Percentiles rank a stretch among this genome's conserved stretches.
These are phyloP conservation scores for Casuarina equisetifolia DNA, from an alignment of 306 rosid species.

Conservation along the genomic window DNA sequence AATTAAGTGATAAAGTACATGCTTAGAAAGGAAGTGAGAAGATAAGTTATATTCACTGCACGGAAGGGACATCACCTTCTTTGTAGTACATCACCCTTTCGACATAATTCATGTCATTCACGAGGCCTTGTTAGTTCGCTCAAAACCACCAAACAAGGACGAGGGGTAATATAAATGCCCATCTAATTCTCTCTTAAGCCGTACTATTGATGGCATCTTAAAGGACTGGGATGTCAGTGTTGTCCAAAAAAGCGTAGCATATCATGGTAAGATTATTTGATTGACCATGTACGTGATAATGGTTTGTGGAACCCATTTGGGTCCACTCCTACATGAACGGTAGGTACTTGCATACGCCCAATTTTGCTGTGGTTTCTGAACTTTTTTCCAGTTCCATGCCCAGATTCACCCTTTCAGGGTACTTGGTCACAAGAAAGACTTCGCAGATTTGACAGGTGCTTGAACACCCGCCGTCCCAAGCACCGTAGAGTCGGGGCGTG, in stretches of 20 bases:
- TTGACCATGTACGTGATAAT: conserved; percentile 31
- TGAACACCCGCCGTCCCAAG: not conserved
- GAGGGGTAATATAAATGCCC: not conserved
- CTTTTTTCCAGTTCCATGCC: conserved; percentile 5
- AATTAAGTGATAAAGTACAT: no score
- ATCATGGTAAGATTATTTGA: conserved; percentile 26
- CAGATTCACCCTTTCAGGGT: conserved; percentile 2
- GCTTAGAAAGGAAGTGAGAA: no score
- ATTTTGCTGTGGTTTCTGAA: not conserved
- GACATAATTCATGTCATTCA: not conserved
- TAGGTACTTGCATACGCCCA: not conserved
- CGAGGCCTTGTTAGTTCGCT: not conserved
- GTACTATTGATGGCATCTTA: conserved; percentile 18
- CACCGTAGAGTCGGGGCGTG: not conserved
- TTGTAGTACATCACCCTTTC: not conserved
- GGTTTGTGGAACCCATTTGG: conserved; percentile 17
- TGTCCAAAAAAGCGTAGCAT: conserved; percentile 47
- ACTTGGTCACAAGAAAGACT: conserved; percentile 3
- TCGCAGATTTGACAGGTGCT: not conserved
- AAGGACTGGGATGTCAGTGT: conserved; percentile 26
- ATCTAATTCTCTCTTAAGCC: not conserved
- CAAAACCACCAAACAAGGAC: conserved; percentile 1
- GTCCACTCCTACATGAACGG: conserved; percentile 10
- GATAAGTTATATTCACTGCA: not conserved
- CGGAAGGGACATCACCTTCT: conserved; percentile 7